phyloP scores from a whole-genome alignment of 2,329 filamentous ascomycete genomes.

The Phoma sp. region DNA sequence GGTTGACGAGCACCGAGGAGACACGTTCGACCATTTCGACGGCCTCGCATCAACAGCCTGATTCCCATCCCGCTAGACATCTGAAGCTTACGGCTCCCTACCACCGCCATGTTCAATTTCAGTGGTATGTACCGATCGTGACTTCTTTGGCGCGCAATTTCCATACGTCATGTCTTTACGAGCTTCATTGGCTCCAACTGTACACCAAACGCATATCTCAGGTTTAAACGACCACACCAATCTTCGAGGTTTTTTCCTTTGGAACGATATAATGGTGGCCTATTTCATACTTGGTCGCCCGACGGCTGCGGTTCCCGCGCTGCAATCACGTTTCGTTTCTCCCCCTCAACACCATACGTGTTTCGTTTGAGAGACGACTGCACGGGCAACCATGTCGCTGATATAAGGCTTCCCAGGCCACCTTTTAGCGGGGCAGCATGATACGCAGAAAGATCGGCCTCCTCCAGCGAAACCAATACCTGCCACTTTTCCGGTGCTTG shows the following conservation, averaged over 20 bases:
- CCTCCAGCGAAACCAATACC: slow-evolving; percentile 59
- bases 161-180: slow-evolving; percentile 12
- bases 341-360: slow-evolving; percentile 32
- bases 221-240: not conserved
- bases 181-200: slow-evolving; percentile 1
- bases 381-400: slow-evolving; percentile 40
- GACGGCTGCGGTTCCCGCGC: slow-evolving; percentile 25
- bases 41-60: slow-evolving; percentile 9
- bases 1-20: slow-evolving; percentile 14
- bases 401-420: slow-evolving; percentile 41
- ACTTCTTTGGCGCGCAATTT: not conserved
- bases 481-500: slow-evolving; percentile 60
- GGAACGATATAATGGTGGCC: not conserved
- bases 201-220: not conserved
- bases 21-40: slow-evolving; percentile 10
- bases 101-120: slow-evolving; percentile 46
- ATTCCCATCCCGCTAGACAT: not conserved
- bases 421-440: slow-evolving; percentile 50
- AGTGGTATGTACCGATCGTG: slow-evolving; percentile 40
- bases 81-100: not conserved
- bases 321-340: slow-evolving; percentile 19
- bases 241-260: not conserved
- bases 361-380: slow-evolving; percentile 36
- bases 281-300: slow-evolving; percentile 1
- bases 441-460: slow-evolving; percentile 50